These are phyloP conservation scores for Bassia scoparia DNA, from an alignment of 148 eudicot species.

Conservation along the genomic window DNA sequence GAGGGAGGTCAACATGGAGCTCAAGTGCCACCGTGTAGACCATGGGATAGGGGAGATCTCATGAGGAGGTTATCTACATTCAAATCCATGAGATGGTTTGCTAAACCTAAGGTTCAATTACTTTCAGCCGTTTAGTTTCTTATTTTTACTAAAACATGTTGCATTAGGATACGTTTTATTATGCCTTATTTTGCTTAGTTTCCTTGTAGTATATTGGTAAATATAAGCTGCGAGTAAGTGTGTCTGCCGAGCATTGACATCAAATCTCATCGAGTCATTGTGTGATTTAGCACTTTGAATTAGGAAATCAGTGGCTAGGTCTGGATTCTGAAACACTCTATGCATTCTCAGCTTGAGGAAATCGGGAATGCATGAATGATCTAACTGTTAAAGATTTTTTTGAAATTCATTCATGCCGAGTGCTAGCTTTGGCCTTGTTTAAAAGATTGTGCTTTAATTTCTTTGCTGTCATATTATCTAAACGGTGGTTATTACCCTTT, in stretches of 20 bases:
- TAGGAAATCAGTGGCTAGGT: not conserved
- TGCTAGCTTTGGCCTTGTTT: not conserved
- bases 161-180: not conserved
- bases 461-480: not conserved
- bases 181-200: not conserved
- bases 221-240: not conserved
- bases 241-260: not conserved
- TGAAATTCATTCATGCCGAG: not conserved
- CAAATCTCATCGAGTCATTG: not conserved
- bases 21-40: conserved; percentile 62
- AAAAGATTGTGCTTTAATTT: not conserved
- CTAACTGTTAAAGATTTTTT: not conserved
- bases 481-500: not conserved
- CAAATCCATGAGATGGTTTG: conserved; percentile 99
- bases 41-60: conserved; percentile 90
- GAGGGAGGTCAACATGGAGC: conserved; percentile 35
- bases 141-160: not conserved
- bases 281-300: conserved; percentile 8
- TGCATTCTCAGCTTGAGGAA: not conserved
- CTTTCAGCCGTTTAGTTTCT: not conserved
- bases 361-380: not conserved
- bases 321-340: not conserved
- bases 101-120: conserved; percentile 85
- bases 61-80: conserved; percentile 77
- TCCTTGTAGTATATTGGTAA: not conserved